Conservation (phyloP, 441 rosid species). For the Flueggea neowawraea region DNA sequence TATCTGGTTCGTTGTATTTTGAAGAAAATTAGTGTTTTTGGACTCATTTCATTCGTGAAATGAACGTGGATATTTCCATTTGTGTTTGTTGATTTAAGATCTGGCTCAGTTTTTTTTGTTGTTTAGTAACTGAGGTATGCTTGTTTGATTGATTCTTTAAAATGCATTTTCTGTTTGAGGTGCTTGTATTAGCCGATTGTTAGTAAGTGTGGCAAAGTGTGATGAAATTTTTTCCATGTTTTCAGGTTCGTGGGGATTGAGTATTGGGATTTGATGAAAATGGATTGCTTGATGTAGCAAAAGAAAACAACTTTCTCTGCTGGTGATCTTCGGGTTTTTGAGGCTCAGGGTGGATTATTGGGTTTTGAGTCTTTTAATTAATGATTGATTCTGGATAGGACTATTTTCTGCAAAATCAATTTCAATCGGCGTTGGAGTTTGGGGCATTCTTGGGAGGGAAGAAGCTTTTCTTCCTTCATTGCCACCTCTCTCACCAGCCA, state of each 20-base stretch:
- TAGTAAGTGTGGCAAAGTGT: not conserved
- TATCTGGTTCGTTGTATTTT: slow-evolving; percentile 14
- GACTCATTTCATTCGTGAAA: not conserved
- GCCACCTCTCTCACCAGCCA: slow-evolving; percentile 29
- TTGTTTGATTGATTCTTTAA: not conserved
- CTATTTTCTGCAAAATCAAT: slow-evolving; percentile 13
- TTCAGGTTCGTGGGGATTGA: slow-evolving; percentile 26
- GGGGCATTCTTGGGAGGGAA: slow-evolving; percentile 38
- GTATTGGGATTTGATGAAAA: slow-evolving; percentile 9
- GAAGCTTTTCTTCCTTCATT: slow-evolving; percentile 41
- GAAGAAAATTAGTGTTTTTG: not conserved
- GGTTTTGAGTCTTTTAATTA: slow-evolving; percentile 24
- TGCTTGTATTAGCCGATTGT: not conserved
- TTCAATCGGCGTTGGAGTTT: slow-evolving; percentile 33
- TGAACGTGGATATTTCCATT: slow-evolving; percentile 8
- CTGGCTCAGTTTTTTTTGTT: not conserved
- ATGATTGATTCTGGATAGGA: slow-evolving; percentile 32
- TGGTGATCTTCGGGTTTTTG: not conserved
- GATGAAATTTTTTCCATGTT: slow-evolving; percentile 3
- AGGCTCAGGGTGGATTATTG: slow-evolving; percentile 10
- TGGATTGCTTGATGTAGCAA: slow-evolving; percentile 40
- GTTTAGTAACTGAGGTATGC: not conserved
- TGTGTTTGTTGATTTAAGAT: not conserved
- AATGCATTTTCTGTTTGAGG: not conserved
- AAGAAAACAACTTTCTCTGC: slow-evolving; percentile 3